A percentile compares a stretch with the other conserved stretches of the same genome.
Conservation (phyloP, 495 filamentous ascomycete species). For the Podospora conica region DNA sequence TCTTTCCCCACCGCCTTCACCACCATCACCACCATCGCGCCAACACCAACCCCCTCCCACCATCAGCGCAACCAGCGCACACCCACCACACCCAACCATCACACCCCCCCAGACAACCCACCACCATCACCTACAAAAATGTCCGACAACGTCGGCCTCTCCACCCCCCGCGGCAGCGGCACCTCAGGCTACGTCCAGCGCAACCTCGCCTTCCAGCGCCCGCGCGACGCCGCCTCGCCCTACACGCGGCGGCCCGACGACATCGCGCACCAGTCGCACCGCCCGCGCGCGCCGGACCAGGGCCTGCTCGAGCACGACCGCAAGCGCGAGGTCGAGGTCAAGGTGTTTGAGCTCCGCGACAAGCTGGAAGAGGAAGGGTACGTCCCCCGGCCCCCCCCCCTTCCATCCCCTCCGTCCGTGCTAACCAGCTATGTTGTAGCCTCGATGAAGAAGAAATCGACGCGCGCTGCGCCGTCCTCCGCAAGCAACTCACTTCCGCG, state of each 20-base stretch:
- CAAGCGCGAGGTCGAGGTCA: constrained; percentile 80
- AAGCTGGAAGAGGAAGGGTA: constrained; percentile 82
- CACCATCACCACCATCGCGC: neutral
- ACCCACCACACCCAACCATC: neutral
- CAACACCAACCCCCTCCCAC: neutral
- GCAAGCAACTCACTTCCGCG: constrained; percentile 55
- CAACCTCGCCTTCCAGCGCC: constrained; percentile 81
- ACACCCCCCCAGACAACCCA: neutral
- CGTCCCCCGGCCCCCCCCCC: constrained; percentile 16
- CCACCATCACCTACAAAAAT: constrained; percentile 41
- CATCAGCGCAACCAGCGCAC: neutral
- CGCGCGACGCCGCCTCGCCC: constrained; percentile 57
- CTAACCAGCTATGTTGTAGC: constrained; percentile 31
- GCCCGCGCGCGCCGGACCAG: constrained; percentile 79
- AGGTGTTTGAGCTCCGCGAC: constrained; percentile 86
- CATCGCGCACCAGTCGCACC: constrained; percentile 54
- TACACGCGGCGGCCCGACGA: constrained; percentile 50
- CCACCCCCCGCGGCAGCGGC: constrained; percentile 88
- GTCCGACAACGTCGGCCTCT: constrained; percentile 97
- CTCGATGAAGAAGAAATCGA: constrained; percentile 80
- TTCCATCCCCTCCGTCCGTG: neutral
- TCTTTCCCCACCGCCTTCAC: neutral
- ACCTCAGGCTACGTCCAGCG: constrained; percentile 97
- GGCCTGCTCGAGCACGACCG: constrained; percentile 92
- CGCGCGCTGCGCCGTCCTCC: constrained; percentile 52